Base-by-base conservation (phyloP, 73 alveolate genomes). In the Tetrahymena malaccensis region DNA sequence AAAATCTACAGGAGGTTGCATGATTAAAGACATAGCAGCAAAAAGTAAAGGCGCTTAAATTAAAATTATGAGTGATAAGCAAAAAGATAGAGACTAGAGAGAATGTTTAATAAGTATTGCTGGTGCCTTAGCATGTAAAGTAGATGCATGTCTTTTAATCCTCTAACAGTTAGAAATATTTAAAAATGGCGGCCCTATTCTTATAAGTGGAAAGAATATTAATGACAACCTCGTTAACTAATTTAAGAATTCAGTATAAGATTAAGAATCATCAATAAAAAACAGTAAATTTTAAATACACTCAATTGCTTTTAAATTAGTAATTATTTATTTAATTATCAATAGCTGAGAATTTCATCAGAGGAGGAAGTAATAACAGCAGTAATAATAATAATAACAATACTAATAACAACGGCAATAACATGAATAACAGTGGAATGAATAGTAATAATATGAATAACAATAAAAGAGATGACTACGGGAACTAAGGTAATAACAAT, bases 161-260 rank as follows among this genome's bases (percentile, higher is more conserved):
- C 94, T 95, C 22, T 93, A 95, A 93, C 43, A 95, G 27, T 55
- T 95, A 21, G 97, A 95, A 95, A 85, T 85, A 35, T 95, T 95
- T 56, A 85, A 56, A 58, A 95, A 95, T 89, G 97, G 97, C 16
- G 97, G 97, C 21, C 97, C 97, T 35, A 95, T 95, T 93, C 70
- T 95, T n/a, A 94, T 85, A 22, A 95, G 95, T 93, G 97, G 97
- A 93, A 95, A 40, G 84, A 85, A 95, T 83, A 95, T 95, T 70
- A 95, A 95, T 89, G 97, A 95, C 34, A 95, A 95, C 37, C 89
- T 93, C 22, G 97, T 94, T 19, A 84, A 95, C 31, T 31, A 95
- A 95, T 95, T 85, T 43, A 95, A 95, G 35, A 95, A 95, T 31
- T 95, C 95, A 33, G 95, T 95, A 22, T 22, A 89, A 70, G 89